Evolutionary conservation across 352 stramenopile species (phyloP), one percentile per base, ranked within the genome.

Genomic region (Saprolegnia parasitica): DNA sequence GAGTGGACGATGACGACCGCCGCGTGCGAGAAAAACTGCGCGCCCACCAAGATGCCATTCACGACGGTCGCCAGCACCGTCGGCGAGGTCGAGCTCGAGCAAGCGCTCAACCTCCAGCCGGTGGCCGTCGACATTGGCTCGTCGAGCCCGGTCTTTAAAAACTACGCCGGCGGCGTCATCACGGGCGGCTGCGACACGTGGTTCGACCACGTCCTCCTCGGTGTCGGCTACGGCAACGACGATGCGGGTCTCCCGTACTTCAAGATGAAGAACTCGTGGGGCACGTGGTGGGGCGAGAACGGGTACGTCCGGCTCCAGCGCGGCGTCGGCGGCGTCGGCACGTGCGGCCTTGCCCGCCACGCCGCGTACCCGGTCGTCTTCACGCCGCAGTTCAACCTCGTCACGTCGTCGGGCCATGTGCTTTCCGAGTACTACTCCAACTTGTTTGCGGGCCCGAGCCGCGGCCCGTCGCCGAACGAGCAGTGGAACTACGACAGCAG

Each of bases 201-300:
- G 26, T 86, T 99, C 60, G 97, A 99, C 78, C 97, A 99, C 77
- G 97, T 94, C 55, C 91, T 99, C n/a, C 83, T 99, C 23, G 89
- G 86, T 0, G 96, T 99, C 1, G 96, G 97, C 26, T 99, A 98
- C 78, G 90, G 95, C 58, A 86, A 91, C 55, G 29, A 35, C 29
- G 29, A 5, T 5, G 52, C 86, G 24, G 83, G 95, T 63, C 75
- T 78, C 37, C 84, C 77, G 0, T 81, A 78, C 23, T 98, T 91
- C 88, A 97, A 96, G 71, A 87, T 99, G 8, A 98, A 98, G 77
- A 99, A 99, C 79, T 98, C 96, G 42, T 99, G 96, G 96, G 96
- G 96, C 35, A 73, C 75, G 5, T 78, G 68, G 20, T 99, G 94
- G 94, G 96, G 96, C 64, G 84, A 96, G 65, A 75, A 90, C 20